Percentiles rank a stretch among this genome's conserved stretches.
phyloP scores from a whole-genome alignment of 177 flowering plant species.

The Vitis hybrid region DNA sequence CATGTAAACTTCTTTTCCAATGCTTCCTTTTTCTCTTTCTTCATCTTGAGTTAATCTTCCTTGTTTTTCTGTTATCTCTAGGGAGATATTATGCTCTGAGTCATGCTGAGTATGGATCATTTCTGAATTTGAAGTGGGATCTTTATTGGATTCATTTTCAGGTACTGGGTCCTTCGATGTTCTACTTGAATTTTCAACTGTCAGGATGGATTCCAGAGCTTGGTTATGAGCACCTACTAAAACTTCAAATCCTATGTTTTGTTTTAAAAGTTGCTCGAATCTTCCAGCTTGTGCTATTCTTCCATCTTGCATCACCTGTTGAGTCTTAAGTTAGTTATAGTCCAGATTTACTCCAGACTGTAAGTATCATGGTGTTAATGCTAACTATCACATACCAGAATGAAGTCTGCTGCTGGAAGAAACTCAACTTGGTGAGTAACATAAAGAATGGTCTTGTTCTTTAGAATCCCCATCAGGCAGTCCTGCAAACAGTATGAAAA shows the following conservation, averaged over 20 bases:
- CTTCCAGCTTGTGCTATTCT: conserved; percentile 76
- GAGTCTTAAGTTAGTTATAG: conserved; percentile 9
- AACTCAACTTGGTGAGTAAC: conserved; percentile 99
- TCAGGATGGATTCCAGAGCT: conserved; percentile 75
- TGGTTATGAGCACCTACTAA: conserved; percentile 89
- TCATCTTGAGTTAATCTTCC: conserved; percentile 82
- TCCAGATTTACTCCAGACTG: not conserved
- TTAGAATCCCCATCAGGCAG: conserved; percentile 83
- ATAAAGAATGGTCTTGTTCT: conserved; percentile 76
- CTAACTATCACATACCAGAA: conserved; percentile 57
- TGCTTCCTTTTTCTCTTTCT: conserved; percentile 92
- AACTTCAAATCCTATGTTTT: conserved; percentile 85
- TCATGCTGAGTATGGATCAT: conserved; percentile 40
- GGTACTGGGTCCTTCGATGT: conserved; percentile 20
- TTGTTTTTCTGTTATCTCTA: conserved; percentile 55
- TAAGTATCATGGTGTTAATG: not conserved
- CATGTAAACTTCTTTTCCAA: conserved; percentile 87
- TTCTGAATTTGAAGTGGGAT: conserved; percentile 26
- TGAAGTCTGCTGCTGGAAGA: conserved; percentile 95
- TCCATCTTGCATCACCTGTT: conserved; percentile 95
- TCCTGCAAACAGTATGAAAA: conserved; percentile 48
- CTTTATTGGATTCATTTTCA: conserved; percentile 33
- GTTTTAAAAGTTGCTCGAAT: conserved; percentile 72
- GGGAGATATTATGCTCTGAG: conserved; percentile 51
- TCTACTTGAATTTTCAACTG: conserved; percentile 58